Percentiles rank a stretch among this genome's conserved stretches.
Conservation (phyloP, 345 rosid species). For the Garcia nutans region DNA sequence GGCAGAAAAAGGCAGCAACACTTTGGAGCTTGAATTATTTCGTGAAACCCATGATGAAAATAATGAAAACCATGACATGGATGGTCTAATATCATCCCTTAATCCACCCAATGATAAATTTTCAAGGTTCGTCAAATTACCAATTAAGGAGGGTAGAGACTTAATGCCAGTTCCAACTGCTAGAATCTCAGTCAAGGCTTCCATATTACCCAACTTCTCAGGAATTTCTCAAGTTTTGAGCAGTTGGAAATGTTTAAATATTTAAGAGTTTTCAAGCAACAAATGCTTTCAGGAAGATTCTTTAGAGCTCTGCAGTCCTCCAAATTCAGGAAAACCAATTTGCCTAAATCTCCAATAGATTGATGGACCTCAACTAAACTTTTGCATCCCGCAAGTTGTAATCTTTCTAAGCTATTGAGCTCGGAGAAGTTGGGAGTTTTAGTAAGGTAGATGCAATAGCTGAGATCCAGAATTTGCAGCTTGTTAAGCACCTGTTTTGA, state of each 20-base stretch:
- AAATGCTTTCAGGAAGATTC: slow-evolving; percentile 4
- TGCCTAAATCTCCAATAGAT: neutral
- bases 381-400: neutral
- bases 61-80: neutral
- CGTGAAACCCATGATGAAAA: neutral
- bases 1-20: neutral
- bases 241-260: neutral
- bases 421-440: neutral
- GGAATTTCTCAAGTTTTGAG: slow-evolving; percentile 1
- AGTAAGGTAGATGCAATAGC: neutral
- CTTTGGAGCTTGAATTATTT: neutral
- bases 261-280: neutral
- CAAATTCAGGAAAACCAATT: slow-evolving; percentile 3
- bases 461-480: neutral
- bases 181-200: neutral
- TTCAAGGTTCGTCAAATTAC: neutral
- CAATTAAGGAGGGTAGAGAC: neutral
- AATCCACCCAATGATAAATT: neutral
- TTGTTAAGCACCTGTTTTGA: neutral
- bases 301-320: neutral
- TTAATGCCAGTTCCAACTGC: neutral
- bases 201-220: neutral
- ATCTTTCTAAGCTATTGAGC: neutral
- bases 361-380: neutral
- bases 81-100: too few species aligned